Conservation (phyloP, 805 yeast genomes). For the Saccharomyces jurei region DNA sequence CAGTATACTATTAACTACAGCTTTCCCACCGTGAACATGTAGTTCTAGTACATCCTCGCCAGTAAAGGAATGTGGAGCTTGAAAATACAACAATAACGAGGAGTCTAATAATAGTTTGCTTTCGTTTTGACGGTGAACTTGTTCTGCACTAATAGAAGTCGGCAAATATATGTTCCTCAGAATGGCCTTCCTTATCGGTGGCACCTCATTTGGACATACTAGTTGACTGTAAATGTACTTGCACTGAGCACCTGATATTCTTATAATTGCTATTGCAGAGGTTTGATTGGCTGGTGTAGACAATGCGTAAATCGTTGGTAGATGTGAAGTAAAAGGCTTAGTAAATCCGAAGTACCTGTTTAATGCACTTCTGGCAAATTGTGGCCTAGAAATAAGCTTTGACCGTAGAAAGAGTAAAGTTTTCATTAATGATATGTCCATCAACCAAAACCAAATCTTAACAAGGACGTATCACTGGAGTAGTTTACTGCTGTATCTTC, state of each 20-base stretch:
- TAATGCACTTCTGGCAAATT: neutral
- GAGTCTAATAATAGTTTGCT: constrained; percentile 53
- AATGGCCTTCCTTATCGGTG: constrained; percentile 46
- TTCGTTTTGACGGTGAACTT: neutral
- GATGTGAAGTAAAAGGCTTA: constrained; percentile 1
- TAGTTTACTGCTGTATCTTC: neutral
- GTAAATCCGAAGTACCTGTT: neutral
- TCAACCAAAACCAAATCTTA: neutral
- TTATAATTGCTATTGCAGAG: constrained; percentile 79
- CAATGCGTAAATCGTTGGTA: constrained; percentile 80
- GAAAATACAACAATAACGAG: constrained; percentile 62
- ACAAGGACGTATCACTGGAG: neutral
- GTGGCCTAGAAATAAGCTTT: neutral
- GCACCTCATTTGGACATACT: constrained; percentile 30
- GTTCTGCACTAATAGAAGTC: neutral
- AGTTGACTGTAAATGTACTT: constrained; percentile 37
- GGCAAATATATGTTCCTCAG: constrained; percentile 50
- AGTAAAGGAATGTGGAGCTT: constrained; percentile 72
- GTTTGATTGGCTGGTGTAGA: constrained; percentile 69
- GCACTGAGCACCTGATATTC: constrained; percentile 71
- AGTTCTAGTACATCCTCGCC: constrained; percentile 88
- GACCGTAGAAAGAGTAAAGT: neutral
- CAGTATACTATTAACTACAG: constrained; percentile 65
- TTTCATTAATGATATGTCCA: neutral
- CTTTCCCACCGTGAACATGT: constrained; percentile 92